phyloP scores from a whole-genome alignment of 495 filamentous ascomycete genomes.

The Aspergillus baeticus region DNA sequence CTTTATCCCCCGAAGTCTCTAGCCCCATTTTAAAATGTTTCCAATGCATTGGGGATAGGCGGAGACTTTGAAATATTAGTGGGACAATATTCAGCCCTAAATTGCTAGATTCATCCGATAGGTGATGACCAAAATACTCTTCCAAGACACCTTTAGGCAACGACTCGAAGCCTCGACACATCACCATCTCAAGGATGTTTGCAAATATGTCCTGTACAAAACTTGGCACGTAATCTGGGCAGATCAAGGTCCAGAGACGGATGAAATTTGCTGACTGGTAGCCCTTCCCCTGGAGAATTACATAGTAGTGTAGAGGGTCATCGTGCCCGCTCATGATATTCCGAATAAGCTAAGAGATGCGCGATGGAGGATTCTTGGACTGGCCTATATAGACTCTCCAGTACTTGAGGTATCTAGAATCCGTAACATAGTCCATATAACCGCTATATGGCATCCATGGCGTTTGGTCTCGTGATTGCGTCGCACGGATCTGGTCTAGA shows the following conservation, averaged over 20 bases:
- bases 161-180: neutral
- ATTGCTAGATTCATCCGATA: neutral
- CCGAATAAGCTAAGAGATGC: neutral
- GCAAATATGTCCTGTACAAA: neutral
- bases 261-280: neutral
- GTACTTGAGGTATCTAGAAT: neutral
- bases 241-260: neutral
- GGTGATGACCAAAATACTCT: neutral
- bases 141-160: neutral
- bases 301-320: neutral
- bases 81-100: neutral
- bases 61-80: neutral
- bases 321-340: neutral
- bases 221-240: neutral
- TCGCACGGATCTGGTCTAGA: neutral
- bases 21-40: neutral
- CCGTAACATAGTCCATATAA: constrained; percentile 1
- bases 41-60: neutral
- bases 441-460: neutral
- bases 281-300: neutral
- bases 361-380: neutral
- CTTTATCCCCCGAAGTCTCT: neutral
- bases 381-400: neutral
- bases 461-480: neutral
- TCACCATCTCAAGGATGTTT: constrained; percentile 6